Evolutionary conservation across 1,284 basidiomycete genomes (phyloP).

Genomic region (Fistulinella cinereoalba): DNA sequence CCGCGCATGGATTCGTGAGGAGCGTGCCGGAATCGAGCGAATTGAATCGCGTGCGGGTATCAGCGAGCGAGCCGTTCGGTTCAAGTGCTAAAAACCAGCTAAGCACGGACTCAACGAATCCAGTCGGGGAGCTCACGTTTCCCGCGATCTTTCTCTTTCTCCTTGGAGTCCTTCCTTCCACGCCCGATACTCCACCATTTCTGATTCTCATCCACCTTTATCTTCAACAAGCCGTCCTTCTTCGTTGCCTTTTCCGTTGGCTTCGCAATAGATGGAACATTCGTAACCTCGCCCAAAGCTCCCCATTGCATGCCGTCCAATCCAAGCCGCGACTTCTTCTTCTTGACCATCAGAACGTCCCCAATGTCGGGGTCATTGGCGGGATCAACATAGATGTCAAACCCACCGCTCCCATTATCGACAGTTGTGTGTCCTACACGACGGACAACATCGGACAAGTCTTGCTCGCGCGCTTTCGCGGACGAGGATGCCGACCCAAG

Average conservation of each 20-base stretch:
- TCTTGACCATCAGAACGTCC: constrained; percentile 73
- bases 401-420: constrained; percentile 48
- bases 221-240: constrained; percentile 22
- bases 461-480: constrained; percentile 41
- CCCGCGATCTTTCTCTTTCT: constrained; percentile 37
- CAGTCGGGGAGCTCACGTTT: constrained; percentile 41
- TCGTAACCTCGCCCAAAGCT: constrained; percentile 57
- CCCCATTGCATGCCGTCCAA: constrained; percentile 66
- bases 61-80: constrained; percentile 29
- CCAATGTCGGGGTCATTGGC: constrained; percentile 60
- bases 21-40: constrained; percentile 60
- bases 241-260: constrained; percentile 33
- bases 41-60: constrained; percentile 53
- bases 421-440: constrained; percentile 48
- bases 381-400: constrained; percentile 74
- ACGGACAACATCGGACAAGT: constrained; percentile 60
- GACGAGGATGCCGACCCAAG: constrained; percentile 37
- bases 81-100: constrained; percentile 44
- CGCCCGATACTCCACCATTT: constrained; percentile 80
- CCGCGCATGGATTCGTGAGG: constrained; percentile 30
- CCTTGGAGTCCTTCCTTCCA: constrained; percentile 65
- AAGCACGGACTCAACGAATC: constrained; percentile 6
- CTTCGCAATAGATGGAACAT: constrained; percentile 39
- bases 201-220: constrained; percentile 57
- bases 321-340: constrained; percentile 66